Evolutionary conservation across 495 filamentous ascomycete species (phyloP).

Genomic region (Xylaria castorea): DNA sequence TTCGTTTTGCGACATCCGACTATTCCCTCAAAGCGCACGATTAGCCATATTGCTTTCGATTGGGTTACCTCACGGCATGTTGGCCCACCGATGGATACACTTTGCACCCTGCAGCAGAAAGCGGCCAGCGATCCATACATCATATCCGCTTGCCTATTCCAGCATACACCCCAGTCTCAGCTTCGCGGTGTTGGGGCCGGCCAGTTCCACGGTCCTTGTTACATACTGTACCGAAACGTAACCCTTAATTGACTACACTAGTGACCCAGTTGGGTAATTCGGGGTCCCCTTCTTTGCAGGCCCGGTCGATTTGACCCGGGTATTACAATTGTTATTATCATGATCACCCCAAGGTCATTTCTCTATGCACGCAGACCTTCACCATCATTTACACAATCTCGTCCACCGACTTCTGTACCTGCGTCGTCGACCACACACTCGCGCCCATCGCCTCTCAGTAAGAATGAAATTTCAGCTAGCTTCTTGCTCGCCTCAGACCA

Average conservation of each 20-base stretch:
- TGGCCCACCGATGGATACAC: constrained; percentile 20
- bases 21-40: background rate
- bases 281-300: background rate
- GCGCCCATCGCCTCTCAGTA: constrained; percentile 25
- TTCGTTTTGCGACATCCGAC: background rate
- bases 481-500: constrained; percentile 4
- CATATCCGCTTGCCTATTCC: constrained; percentile 20
- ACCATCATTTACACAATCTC: constrained; percentile 8
- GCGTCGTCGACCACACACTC: background rate
- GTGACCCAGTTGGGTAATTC: constrained; percentile 18
- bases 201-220: constrained; percentile 11
- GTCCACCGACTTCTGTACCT: constrained; percentile 13
- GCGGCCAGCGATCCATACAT: constrained; percentile 18
- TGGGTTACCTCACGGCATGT: constrained; percentile 21
- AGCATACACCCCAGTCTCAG: constrained; percentile 5
- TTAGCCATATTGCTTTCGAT: constrained; percentile 12
- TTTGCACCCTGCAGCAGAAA: constrained; percentile 20
- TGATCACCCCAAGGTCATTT: constrained; percentile 27
- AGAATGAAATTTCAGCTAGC: constrained; percentile 39
- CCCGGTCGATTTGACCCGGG: constrained; percentile 5
- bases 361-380: constrained; percentile 8
- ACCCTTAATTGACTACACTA: constrained; percentile 1
- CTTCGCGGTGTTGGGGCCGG: background rate
- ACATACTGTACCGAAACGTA: background rate
- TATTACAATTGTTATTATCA: constrained; percentile 17